These are phyloP conservation scores for Podospora australis DNA, from an alignment of 495 filamentous ascomycete genomes.

Conservation along the genomic window DNA sequence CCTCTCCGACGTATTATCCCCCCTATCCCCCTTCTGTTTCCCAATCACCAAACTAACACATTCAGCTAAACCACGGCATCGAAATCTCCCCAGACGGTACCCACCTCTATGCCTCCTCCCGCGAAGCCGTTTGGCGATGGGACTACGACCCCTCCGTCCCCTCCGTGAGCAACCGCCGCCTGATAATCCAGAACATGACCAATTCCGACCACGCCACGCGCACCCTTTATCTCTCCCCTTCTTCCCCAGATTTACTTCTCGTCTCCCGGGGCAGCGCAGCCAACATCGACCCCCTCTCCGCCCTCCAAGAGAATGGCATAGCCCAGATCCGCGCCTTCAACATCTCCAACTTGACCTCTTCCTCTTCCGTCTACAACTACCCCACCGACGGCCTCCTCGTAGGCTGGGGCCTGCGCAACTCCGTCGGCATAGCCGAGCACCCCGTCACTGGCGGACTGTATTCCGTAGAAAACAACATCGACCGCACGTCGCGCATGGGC, in stretches of 20 bases:
- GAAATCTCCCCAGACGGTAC: conserved; percentile 54
- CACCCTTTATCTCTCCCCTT: conserved; percentile 50
- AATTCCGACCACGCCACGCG: conserved; percentile 55
- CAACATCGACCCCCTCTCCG: conserved; percentile 53
- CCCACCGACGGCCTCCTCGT: conserved; percentile 47
- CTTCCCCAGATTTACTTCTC: conserved; percentile 45
- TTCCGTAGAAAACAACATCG: conserved; percentile 67
- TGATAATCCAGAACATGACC: conserved; percentile 54
- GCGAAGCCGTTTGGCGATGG: conserved; percentile 53
- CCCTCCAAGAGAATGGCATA: conserved; percentile 43
- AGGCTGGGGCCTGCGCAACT: conserved; percentile 69
- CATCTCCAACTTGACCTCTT: conserved; percentile 32
- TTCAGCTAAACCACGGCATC: conserved; percentile 55
- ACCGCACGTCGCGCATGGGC: conserved; percentile 49
- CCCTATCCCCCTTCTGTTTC: background rate
- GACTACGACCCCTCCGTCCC: conserved; percentile 46
- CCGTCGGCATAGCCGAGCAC: conserved; percentile 57
- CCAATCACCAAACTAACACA: background rate
- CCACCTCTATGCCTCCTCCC: conserved; percentile 58
- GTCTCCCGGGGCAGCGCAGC: conserved; percentile 56
- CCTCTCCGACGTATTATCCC: conserved; percentile 12
- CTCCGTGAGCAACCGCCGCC: conserved; percentile 35
- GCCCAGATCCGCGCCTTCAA: conserved; percentile 64
- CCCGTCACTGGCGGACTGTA: conserved; percentile 50
- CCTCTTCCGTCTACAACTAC: conserved; percentile 37